Evolutionary conservation across 441 rosid species (phyloP), one percentile per base, ranked within the genome.

Genomic region (Capsella rubella): DNA sequence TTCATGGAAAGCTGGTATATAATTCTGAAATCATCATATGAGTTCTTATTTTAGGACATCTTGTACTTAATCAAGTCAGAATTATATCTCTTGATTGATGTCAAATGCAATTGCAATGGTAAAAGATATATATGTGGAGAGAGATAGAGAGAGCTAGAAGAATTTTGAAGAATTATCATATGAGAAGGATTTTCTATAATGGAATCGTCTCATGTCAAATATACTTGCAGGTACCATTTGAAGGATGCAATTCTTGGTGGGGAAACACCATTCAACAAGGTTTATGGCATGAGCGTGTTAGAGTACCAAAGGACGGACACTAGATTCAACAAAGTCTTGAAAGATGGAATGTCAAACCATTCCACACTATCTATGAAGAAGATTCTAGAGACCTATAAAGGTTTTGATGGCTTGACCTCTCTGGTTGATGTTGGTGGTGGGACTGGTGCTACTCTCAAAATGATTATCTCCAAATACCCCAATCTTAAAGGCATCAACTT

Each of bases 371-470:
- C 82, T 75, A 90, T 87, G 89, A 87, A 83, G 80, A 88, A 87
- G 34, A 59, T 88, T 59, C 85, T 93, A 28, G 87, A 85, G 45
- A 82, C 73, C 49, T 93, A 91, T 72, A 84, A 79, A 39, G 97
- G 97, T 49, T 90, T 93, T 4, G 81, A 82, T 54, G 87, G 90
- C 1, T 75, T 89, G 25, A 63, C 76, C 12, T 76, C 83, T 6
- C 37, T 88, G 59, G 93, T 89, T 13, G 95, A 93, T 51, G 91
- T 93, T n/a, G 95, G 95, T n/a, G 95, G 98, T 43, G 92, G 98
- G 51, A 84, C 71, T 10, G 94, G 98, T 34, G 89, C 87, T 63
- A 79, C 88, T 35, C 86, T 93, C 45, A 79, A 74, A 69, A 89
- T 87, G 94, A 93, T 89, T 37, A 40, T 91, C 57, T 69, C 85